Evolutionary conservation across 345 rosid genomes (phyloP), one percentile per base, ranked within the genome.

Genomic region (Theobroma cacao): DNA sequence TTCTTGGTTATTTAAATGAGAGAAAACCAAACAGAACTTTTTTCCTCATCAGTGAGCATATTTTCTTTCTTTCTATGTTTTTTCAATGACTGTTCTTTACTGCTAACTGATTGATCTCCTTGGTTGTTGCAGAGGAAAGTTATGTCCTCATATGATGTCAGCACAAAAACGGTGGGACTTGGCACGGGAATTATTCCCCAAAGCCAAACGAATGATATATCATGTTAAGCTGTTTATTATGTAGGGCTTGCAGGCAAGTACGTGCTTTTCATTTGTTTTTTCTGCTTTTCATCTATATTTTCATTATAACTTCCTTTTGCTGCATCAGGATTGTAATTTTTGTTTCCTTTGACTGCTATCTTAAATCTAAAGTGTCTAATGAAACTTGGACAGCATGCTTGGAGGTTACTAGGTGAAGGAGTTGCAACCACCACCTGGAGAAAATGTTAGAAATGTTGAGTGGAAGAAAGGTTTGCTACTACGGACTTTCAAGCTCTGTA

Each of bases 101-200:
- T 76, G 41, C 34, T 67, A 50, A 26, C 72, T 48, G 12, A 84
- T 81, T 87, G 53, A 84, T 83, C 77, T 83, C 75, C 78, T 78
- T 81, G 81, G 79, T 74, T 83, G 68, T 75, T 86, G 75, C 86
- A 90, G 97, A 82, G 82, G 85, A 59, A 69, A 74, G 85, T 84
- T 72, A 75, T 89, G 78, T 84, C 90, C 69, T 88, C 94, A 3
- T 75, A 81, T 67, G 90, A 90, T 7, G 38, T 78, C 55, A 84
- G 77, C 76, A 63, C 82, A 63, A 80, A 84, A 82, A 33, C 85
- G 18, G 69, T 79, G 82, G 89, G 85, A 78, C 73, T 79, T 77
- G 68, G 84, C 28, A 64, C 80, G 15, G 77, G 80, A 71, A 72
- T 82, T 45, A 34, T 79, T 77, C 75, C 89, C 70, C 84, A 69